Evolutionary conservation across 345 rosid genomes (phyloP), one percentile per base, ranked within the genome.

Genomic region (Aquilaria malaccensis): DNA sequence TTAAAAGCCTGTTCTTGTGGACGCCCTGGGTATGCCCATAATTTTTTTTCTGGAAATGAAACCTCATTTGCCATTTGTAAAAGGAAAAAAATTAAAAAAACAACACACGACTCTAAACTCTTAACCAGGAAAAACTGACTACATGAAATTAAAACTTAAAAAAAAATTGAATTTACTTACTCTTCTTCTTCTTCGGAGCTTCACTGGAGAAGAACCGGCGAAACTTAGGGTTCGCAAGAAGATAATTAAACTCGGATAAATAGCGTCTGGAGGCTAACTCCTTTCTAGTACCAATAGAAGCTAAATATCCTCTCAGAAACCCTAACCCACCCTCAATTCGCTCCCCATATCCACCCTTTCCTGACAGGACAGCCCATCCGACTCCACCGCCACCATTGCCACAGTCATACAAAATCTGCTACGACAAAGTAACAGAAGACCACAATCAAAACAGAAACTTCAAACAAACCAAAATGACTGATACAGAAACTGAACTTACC

Each of bases 221-320:
- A 50, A 79, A 55, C 64, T 79, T 76, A 73, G 89, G 97, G 77
- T 84, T 82, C n/a, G 81, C 85, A 52, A 88, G 80, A 68, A 79
- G 70, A 48, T 60, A 73, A 74, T 75, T 82, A 33, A 87, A 79
- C 71, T 85, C 80, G 1, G 80, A 77, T 10, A 79, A 58, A 33
- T 55, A 33, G 11, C 64, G 52, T 61, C 57, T 71, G 9, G 71
- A 22, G 12, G 11, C 22, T 4, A 74, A 48, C 32, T 65, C 81
- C 64, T 80, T 72, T 13, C 46, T 55, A 65, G 79, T 62, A 55
- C 80, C 81, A 49, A 80, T 60, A 12, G 91, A 77, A 64, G 84
- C 74, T 46, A 89, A 72, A 55, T 79, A 84, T 13, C 80, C 74
- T 71, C 87, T 87, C 45, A 82, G 37, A 76, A 72, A 70, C 73